Evolutionary conservation across 805 yeast genomes (phyloP).

Genomic region (Metschnikowia sp.): DNA sequence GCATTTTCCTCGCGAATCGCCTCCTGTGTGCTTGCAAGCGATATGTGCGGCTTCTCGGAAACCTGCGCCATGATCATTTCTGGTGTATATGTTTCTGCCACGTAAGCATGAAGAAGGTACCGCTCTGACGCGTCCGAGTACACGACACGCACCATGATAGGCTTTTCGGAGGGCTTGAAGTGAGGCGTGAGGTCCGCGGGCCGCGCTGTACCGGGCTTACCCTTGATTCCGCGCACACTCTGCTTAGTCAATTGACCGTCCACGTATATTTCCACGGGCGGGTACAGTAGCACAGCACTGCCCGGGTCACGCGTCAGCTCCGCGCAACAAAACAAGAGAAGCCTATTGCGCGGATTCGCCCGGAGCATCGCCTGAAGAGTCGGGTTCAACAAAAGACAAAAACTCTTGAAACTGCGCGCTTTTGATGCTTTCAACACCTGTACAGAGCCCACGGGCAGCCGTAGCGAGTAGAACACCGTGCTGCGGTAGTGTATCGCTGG

Average conservation of each 20-base stretch:
- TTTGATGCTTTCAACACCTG: conserved; percentile 43
- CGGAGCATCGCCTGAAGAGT: conserved; percentile 40
- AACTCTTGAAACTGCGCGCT: conserved; percentile 38
- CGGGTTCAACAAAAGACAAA: conserved; percentile 40
- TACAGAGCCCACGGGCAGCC: conserved; percentile 46
- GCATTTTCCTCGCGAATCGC: conserved; percentile 41
- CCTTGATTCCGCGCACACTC: conserved; percentile 63
- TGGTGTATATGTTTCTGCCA: conserved; percentile 44
- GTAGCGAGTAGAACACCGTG: conserved; percentile 54
- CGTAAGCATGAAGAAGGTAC: conserved; percentile 52
- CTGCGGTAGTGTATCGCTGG: conserved; percentile 32
- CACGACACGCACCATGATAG: conserved; percentile 43
- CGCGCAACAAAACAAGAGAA: conserved; percentile 57
- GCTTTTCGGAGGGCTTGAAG: conserved; percentile 23
- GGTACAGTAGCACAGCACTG: conserved; percentile 52
- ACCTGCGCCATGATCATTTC: conserved; percentile 21
- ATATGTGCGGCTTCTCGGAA: conserved; percentile 46
- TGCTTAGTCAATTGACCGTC: conserved; percentile 49
- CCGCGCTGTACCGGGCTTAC: conserved; percentile 69
- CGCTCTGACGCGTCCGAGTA: conserved; percentile 57
- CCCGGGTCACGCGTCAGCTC: conserved; percentile 23
- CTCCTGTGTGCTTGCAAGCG: conserved; percentile 46
- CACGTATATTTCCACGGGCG: conserved; percentile 67
- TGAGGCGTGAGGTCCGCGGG: conserved; percentile 75
- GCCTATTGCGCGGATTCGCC: conserved; percentile 19